Base-by-base conservation (phyloP, 2,329 filamentous ascomycete species). In the Calonectria montana region DNA sequence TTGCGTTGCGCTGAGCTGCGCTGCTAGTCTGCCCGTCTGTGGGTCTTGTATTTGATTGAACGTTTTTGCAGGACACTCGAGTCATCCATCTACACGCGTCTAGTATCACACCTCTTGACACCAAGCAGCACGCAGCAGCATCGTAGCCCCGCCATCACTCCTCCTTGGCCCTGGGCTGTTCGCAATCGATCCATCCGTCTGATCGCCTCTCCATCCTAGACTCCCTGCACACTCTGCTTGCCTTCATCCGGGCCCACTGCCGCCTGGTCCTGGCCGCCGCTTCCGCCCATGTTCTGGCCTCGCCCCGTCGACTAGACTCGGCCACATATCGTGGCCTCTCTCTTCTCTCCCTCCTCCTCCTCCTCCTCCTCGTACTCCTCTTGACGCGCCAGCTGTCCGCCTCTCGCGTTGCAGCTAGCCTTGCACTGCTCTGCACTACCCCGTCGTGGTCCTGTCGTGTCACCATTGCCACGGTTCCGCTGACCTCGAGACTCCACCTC, bases 311-410 rank as follows among this genome's bases (percentile, higher is more conserved):
- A 74, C 75, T 72, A 66, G 69, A 61, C 65, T 73, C 59, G 75
- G 70, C 77, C 77, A 66, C 61, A 74, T 75, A 68, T 73, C 66
- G 75, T 73, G 77, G 72, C 77, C 77, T 70, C 63, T 66, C 37
- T 69, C 37, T 61, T 61, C 55, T 61, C 55, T 66, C 70, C 21
- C 55, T 29, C 53, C 29, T 29, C 21, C 27, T 62, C 27, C 55
- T 65, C 68, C 13, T 48, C 45, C 45, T 15, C 12, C 45, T 15
- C 21, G 8, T 21, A 9, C 43, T 48, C 29, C 31, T 35, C 31
- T 35, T 37, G 12, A 77, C 76, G 73, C 77, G 74, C 69, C 65
- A 65, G 65, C 68, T 67, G 66, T 57, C 65, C 64, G 37, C 57
- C 59, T 47, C 63, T 23, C 31, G 55, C 63, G 48, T 63, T 71